Base-by-base conservation (phyloP, 228 moss, liverwort and hornwort species). In the Sphagnum magellanicum region DNA sequence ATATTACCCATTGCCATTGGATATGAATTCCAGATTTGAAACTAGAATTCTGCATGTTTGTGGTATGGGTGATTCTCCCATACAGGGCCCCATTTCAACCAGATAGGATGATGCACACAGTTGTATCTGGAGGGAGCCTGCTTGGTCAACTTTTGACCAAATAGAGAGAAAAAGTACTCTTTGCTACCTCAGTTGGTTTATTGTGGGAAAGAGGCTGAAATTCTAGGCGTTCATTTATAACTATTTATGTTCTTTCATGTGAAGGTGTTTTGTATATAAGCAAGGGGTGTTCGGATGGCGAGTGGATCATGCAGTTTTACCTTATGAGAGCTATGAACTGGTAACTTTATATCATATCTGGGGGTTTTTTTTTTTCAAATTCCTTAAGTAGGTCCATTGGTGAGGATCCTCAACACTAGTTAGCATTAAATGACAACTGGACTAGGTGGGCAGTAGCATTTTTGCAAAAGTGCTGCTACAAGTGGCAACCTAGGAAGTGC, bases 241-340 rank as follows among this genome's bases (percentile, higher is more conserved):
- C 3, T 6, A 70, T 60, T 9, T n/a, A 11, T 8, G 12, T 64
- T 71, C 16, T 52, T 72, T 52, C 49, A 16, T 73, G 61, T 69
- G 68, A 78, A 95, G 92, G 16, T 95, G 90, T 74, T 92, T 83
- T 75, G 90, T 95, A 61, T 92, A 86, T 11, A 88, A 76, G 73
- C 86, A 92, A 61, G 94, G 94, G 9, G 63, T 74, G 10, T 81
- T 73, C 72, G 92, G 92, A 53, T 95, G 94, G 94, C 90, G 94
- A 52, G 82, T 95, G 79, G 94, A 95, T 84, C 83, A 88, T 50
- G 78, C 72, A 47, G 91, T 94, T 46, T 73, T 85, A 15, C 87
- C 88, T 48, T 85, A 94, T 68, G 82, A 87, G 66, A 81, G 86
- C 77, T 91, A 86, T 74, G 85, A 88, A 63, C 75, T 83, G 76